Evolutionary conservation across 1,284 basidiomycete genomes (phyloP), one percentile per base, ranked within the genome.

Genomic region (Leccinum griseonigrum): DNA sequence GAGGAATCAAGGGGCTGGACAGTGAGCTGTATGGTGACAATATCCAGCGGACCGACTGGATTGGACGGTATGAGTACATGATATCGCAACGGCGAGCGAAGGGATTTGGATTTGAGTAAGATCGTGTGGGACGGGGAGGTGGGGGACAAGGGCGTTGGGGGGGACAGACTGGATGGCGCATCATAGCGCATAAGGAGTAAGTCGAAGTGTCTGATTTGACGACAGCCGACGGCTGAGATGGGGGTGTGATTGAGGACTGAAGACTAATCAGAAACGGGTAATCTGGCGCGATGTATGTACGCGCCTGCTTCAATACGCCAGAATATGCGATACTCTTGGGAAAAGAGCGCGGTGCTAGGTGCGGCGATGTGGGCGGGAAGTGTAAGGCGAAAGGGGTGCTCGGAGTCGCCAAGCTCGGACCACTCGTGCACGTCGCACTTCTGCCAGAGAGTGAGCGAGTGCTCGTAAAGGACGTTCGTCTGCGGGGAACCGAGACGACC

Each of bases 251-350:
- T 82, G 48, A 92, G 81, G 58, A 85, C 88, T 91, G 61, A 57
- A 54, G 34, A 54, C 56, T 59, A 66, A 66, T 69, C 60, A 66
- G 66, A 63, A 62, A 7, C 59, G 60, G 57, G 51, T 56, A 60
- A 52, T 61, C 54, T 51, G 62, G 67, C 46, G 60, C 31, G 60
- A 63, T 57, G 53, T 16, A 61, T 57, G 54, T 18, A 80, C 88
- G 69, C 66, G 88, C 91, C 82, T 64, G 90, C 91, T 78, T 94
- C 92, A 61, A 94, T 78, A 58, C 89, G 81, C 92, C 92, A 94
- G 71, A 85, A 85, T 69, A 89, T 85, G 52, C 87, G 81, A 73
- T 92, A 93, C 69, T 88, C 88, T 67, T 89, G 88, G 68, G 87
- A 91, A 61, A 86, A 82, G 28, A 76, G 69, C 28, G 85, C 83